These are phyloP conservation scores for Alliaria petiolata DNA, from an alignment of 345 rosid species.

Conservation along the genomic window DNA sequence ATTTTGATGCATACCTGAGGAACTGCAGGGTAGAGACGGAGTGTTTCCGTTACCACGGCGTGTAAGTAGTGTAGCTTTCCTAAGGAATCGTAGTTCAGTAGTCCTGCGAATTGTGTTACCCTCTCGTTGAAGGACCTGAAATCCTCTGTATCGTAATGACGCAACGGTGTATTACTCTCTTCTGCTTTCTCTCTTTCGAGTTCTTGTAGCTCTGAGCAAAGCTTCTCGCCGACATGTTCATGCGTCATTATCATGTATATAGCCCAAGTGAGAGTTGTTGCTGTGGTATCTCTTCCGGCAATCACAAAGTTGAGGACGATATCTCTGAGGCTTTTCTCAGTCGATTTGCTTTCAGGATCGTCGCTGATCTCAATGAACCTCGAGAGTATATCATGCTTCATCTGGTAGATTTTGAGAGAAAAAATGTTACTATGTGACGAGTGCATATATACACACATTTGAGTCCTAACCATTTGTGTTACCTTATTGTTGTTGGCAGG, in stretches of 20 bases:
- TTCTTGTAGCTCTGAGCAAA: conserved; percentile 56
- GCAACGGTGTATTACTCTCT: conserved; percentile 44
- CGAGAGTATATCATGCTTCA: conserved; percentile 75
- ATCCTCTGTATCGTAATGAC: conserved; percentile 38
- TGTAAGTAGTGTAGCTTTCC: conserved; percentile 76
- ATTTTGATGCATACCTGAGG: conserved; percentile 59
- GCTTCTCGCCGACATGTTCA: conserved; percentile 56
- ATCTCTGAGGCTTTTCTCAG: conserved; percentile 81
- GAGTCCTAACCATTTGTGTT: background rate
- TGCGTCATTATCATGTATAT: conserved; percentile 71
- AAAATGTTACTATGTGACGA: background rate
- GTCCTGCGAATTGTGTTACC: conserved; percentile 50
- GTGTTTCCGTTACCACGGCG: conserved; percentile 83
- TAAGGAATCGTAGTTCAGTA: conserved; percentile 65
- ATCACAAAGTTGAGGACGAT: conserved; percentile 87
- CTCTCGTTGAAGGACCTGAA: conserved; percentile 50
- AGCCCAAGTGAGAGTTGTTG: conserved; percentile 94
- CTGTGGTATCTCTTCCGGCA: conserved; percentile 96
- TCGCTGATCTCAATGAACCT: conserved; percentile 81
- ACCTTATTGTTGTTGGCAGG: conserved; percentile 42
- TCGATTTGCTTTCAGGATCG: conserved; percentile 55
- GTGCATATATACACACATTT: background rate
- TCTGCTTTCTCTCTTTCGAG: conserved; percentile 60
- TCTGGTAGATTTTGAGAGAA: conserved; percentile 33
- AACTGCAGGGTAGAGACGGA: conserved; percentile 88